Conservation (phyloP, 2,329 filamentous ascomycete species). For the Penicillium brasilianum region DNA sequence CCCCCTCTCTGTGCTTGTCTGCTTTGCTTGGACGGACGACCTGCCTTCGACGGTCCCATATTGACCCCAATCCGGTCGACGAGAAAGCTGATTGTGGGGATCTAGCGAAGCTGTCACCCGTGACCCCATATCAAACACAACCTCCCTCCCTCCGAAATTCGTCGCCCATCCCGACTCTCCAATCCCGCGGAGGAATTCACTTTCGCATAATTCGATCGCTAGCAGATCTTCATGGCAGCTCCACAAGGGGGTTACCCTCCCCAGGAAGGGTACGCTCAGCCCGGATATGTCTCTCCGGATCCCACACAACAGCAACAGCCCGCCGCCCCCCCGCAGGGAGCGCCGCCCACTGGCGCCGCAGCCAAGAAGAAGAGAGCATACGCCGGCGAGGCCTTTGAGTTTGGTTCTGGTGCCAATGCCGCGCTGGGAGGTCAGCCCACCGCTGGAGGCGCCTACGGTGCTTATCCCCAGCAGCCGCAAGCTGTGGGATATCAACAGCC, state of each 20-base stretch:
- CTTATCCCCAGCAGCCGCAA: conserved; percentile 61
- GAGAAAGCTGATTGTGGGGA: conserved; percentile 32
- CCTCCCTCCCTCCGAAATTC: conserved; percentile 13
- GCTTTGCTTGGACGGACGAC: conserved; percentile 4
- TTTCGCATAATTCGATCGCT: conserved; percentile 8
- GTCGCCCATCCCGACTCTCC: conserved; percentile 15
- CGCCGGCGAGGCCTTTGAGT: conserved; percentile 92
- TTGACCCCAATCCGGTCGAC: conserved; percentile 11
- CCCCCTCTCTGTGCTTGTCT: neutral
- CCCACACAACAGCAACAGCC: conserved; percentile 44
- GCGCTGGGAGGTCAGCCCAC: conserved; percentile 55
- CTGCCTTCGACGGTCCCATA: neutral
- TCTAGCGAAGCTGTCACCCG: conserved; percentile 34
- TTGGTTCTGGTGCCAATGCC: conserved; percentile 85
- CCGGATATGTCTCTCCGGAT: conserved; percentile 46
- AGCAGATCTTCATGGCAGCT: conserved; percentile 52
- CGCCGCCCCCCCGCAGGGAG: conserved; percentile 37
- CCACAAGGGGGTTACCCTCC: conserved; percentile 59
- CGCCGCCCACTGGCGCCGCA: conserved; percentile 42
- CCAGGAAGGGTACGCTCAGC: conserved; percentile 56
- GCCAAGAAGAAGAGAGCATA: conserved; percentile 86
- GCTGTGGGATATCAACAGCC: conserved; percentile 51
- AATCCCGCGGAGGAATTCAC: conserved; percentile 10
- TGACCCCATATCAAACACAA: conserved; percentile 25
- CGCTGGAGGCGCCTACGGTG: conserved; percentile 66